Conservation (phyloP, 129 eudicot genomes). For the Logfia minima region DNA sequence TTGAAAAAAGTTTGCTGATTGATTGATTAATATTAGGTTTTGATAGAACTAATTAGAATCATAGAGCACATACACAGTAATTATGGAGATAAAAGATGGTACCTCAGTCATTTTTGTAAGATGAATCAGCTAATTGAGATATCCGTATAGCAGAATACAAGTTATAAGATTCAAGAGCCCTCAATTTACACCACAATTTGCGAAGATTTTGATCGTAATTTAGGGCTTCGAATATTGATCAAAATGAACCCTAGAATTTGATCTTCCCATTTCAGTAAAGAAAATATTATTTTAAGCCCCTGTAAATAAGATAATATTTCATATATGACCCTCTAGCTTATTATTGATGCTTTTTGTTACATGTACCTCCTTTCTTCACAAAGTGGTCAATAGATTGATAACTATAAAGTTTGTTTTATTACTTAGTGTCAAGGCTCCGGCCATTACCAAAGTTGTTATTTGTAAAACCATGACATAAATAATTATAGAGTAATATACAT, state of each 20-base stretch:
- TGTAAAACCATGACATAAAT: too few relatives aligned
- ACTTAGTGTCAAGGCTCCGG: too few relatives aligned
- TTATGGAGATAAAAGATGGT: background rate
- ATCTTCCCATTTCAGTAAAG: conserved; percentile 5
- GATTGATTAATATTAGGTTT: too few relatives aligned
- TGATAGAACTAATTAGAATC: background rate
- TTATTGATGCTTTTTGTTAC: background rate
- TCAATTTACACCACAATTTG: conserved; percentile 28
- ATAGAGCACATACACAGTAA: conserved; percentile 16
- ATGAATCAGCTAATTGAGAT: conserved; percentile 26
- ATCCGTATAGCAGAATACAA: conserved; percentile 13
- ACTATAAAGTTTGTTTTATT: too few relatives aligned
- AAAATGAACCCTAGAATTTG: conserved; percentile 22
- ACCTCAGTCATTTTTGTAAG: conserved; percentile 77
- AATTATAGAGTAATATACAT: too few relatives aligned
- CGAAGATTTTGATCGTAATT: conserved; percentile 25
- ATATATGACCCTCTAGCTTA: conserved; percentile 10
- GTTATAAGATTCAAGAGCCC: conserved; percentile 6
- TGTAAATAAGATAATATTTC: conserved; percentile 1
- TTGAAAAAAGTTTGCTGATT: background rate
- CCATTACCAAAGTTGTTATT: too few relatives aligned
- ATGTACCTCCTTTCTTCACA: background rate
- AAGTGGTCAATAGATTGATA: background rate
- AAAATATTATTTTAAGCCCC: background rate
- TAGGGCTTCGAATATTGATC: conserved; percentile 25